Evolutionary conservation across 1,139 yeast genomes (phyloP), one percentile per base, ranked within the genome.

Genomic region (Torulaspora globosa): DNA sequence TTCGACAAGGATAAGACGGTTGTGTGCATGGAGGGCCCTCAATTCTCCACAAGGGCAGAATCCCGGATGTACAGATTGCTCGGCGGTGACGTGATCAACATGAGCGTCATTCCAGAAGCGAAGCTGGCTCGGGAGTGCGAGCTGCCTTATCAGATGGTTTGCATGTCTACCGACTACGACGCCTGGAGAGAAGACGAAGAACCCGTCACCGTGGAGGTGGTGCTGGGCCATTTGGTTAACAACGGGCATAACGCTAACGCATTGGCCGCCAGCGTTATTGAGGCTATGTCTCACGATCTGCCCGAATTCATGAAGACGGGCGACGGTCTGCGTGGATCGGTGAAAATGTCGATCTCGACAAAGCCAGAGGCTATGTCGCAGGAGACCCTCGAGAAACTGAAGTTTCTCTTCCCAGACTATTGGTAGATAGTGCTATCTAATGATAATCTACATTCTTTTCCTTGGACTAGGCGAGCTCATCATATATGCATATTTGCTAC

Each of bases 1-100:
- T 63, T 63, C 43, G 82, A 81, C 46, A 67, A 70, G 45, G 97
- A 90, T 60, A 71, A 86, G 52, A 84, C 95, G 2, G 79, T 94
- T 39, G 76, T 94, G 51, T 92, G 98, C 70, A 92, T 92, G 98
- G 99, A 92, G 69, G 99, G 99, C 33, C 99, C 99, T 2, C 96
- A 94, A 48, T 92, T 92, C 69, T 84, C 95, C 40, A 92, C 98
- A 12, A 78, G 98, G 54, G 97, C 98, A n/a, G 99, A 92, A 70
- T 87, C 96, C 15, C 79, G 77, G 65, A 69, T 92, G 67, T 94
- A 92, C 72, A 78, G 89, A 62, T 70, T 84, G 33, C 85, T 95
- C 84, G 96, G 96, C 48, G 98, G 97, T 9, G 79, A 88, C 31
- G 95, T 92, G 44, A 92, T 94, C 67, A 92, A 92, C 71, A 92